Evolutionary conservation across 2,329 filamentous ascomycete species (phyloP), one percentile per base, ranked within the genome.

Genomic region (Elsinoe arachidis): DNA sequence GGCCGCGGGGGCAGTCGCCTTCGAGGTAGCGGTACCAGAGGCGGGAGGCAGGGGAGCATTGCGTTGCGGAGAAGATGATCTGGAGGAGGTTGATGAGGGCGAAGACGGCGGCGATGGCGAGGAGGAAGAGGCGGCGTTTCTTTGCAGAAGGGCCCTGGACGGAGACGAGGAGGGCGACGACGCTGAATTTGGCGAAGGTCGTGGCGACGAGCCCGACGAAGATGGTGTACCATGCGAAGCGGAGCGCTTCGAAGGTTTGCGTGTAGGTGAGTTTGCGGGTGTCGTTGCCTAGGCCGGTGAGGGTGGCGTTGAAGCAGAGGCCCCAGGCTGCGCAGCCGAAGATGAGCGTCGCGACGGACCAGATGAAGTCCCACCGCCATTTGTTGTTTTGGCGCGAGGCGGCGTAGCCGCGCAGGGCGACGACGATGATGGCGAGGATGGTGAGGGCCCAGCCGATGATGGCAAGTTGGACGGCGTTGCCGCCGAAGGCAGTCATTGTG

Each of bases 81-180:
- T 61, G 59, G n/a, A 59, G 21, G 35, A 61, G 53, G 21, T 61
- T 59, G 47, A 57, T 41, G 34, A 55, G 33, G 5, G 57, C 57
- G 41, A 61, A 61, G 15, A 46, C 34, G 12, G 41, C 59, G 33
- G 53, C 59, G 39, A 61, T 54, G 34, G 44, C 56, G 15, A 52
- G 55, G 33, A 61, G 57, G 33, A 56, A 57, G 34, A 46, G 43
- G 19, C 54, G 46, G 6, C 58, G 44, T 21, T 59, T 57, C 26
- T 59, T 55, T 17, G 57, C 57, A 5, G 14, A 21, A 1, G 54
- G 54, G 30, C 54, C 54, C n/a, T 56, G 54, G 10, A 56, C 54
- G 17, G 47, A 43, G 2, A 56, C 26, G 6, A 56, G 39, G 10
- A 56, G 41, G 1, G 38, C 26, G 26, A 56, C 41, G 26, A 38